Evolutionary conservation across 352 stramenopile species (phyloP).

Genomic region (Phytophthora sojae): DNA sequence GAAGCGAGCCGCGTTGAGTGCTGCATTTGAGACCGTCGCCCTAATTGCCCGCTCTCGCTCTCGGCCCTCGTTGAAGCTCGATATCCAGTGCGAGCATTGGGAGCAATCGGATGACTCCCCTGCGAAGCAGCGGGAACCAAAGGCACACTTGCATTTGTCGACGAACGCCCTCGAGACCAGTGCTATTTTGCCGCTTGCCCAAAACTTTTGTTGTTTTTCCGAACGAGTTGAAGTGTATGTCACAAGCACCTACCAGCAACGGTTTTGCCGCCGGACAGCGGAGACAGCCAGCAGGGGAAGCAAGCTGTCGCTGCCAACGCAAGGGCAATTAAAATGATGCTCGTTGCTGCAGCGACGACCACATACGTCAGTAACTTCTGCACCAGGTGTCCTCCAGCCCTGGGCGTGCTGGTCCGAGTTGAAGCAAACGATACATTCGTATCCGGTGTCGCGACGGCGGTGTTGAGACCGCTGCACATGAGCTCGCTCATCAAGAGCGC

Average conservation of each 20-base stretch:
- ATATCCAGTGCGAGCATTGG: not conserved
- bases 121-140: no score
- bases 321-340: not conserved
- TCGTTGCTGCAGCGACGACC: not conserved
- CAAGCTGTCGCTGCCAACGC: not conserved
- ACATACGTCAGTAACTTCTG: not conserved
- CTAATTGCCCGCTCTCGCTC: not conserved
- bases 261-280: not conserved
- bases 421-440: not conserved
- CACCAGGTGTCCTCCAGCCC: not conserved
- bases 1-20: not conserved
- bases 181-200: no score
- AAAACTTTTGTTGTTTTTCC: not conserved
- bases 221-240: not conserved
- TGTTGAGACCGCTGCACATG: not conserved
- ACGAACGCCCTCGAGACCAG: no score
- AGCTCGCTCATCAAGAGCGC: not conserved
- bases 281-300: not conserved
- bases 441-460: not conserved
- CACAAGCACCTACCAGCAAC: not conserved
- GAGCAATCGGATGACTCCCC: not conserved
- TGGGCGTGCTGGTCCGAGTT: not conserved
- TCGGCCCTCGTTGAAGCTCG: not conserved
- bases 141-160: no score
- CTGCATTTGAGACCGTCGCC: not conserved